Evolutionary conservation across 2,329 filamentous ascomycete genomes (phyloP).

Genomic region (Mariannaea elegans): DNA sequence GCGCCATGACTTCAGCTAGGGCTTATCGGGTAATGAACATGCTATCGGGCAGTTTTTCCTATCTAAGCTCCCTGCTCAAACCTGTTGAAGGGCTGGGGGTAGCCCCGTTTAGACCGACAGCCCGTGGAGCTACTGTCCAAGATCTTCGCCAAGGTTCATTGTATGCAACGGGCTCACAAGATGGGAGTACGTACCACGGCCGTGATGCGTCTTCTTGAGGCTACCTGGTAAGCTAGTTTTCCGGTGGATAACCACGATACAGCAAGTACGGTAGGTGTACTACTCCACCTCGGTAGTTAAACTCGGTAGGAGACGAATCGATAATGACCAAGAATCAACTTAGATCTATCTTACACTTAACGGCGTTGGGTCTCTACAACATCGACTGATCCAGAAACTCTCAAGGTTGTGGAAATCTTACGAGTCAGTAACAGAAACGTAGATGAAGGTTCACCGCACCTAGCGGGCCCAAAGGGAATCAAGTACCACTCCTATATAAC

Average conservation of each 20-base stretch:
- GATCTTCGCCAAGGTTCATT: slow-evolving; percentile 19
- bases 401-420: slow-evolving; percentile 1
- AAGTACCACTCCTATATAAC: neutral
- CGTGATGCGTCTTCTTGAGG: neutral
- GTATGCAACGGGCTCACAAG: neutral
- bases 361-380: neutral
- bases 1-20: neutral
- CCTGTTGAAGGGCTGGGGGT: neutral
- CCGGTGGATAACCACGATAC: no score
- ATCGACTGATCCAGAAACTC: neutral
- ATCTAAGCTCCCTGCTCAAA: slow-evolving; percentile 2
- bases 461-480: neutral
- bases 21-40: slow-evolving; percentile 16
- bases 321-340: no score
- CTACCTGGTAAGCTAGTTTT: no score
- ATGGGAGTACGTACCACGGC: neutral
- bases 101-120: slow-evolving; percentile 5
- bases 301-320: no score
- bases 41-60: slow-evolving; percentile 9
- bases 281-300: no score
- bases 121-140: slow-evolving; percentile 12
- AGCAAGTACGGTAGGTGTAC: no score
- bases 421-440: slow-evolving; percentile 1
- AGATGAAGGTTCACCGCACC: neutral
- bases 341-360: neutral